phyloP scores from a whole-genome alignment of 179 eudicot genomes.

The Silene noctiflora region DNA sequence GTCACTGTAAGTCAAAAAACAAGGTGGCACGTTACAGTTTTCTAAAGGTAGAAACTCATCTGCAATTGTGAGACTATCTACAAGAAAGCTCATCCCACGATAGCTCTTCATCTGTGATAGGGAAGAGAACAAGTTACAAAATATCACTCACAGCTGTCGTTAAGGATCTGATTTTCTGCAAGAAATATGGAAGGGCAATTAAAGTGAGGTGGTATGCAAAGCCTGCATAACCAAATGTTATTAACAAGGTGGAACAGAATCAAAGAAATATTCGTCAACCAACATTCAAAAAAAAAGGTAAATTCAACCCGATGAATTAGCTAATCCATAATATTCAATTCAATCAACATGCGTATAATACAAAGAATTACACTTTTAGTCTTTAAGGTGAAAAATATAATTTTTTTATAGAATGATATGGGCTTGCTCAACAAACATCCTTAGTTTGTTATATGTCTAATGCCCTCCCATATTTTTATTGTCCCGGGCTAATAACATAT shows the following conservation, averaged over 20 bases:
- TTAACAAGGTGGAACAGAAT: background rate
- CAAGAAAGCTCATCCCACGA: conserved; percentile 45
- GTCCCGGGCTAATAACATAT: background rate
- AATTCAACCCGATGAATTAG: background rate
- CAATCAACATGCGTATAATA: background rate
- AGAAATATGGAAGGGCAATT: conserved; percentile 1
- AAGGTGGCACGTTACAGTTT: conserved; percentile 50
- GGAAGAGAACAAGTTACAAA: conserved; percentile 10
- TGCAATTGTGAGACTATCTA: conserved; percentile 71
- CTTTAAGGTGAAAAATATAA: background rate
- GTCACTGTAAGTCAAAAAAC: conserved; percentile 26
- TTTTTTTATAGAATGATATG: background rate
- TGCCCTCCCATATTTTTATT: background rate
- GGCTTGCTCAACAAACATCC: background rate
- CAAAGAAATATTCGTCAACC: background rate
- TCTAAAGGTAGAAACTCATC: conserved; percentile 93
- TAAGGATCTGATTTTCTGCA: conserved; percentile 26
- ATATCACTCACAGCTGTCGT: conserved; percentile 10
- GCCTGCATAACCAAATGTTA: background rate
- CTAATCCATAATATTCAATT: background rate
- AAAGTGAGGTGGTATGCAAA: conserved; percentile 7
- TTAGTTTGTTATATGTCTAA: background rate
- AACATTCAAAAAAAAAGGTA: background rate
- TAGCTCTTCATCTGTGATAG: conserved; percentile 30
- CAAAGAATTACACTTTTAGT: background rate